Base-by-base conservation (phyloP, 176 grass and related monocot species). In the Cymbopogon citratus region DNA sequence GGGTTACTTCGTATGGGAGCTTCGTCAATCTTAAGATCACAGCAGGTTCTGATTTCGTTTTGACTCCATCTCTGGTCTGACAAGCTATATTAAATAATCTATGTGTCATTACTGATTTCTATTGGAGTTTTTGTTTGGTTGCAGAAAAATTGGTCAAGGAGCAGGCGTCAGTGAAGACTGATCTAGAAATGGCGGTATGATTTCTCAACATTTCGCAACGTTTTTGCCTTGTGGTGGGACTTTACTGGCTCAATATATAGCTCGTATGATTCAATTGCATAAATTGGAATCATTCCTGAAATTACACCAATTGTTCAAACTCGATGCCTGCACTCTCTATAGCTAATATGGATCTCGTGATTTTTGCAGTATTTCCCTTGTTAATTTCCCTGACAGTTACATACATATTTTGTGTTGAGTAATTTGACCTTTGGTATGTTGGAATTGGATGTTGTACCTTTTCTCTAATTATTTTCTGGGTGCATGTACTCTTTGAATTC, bases 141-240 rank as follows among this genome's bases (percentile, higher is more conserved):
- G 73, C 85, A 98, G 95, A 94, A 78, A 94, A 87, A 67, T 64
- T 91, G 86, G 88, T 94, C 33, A 86, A 92, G 66, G 92, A 94
- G 49, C 83, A 94, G 86, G 92, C 81, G 73, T 94, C 92, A 3
- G 76, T 91, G 76, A 91, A 94, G 73, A 91, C 70, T 59, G 92
- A 94, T 82, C 88, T 87, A 74, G 92, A 94, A 91, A 85, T 98
- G 88, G 79, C 81, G 86, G 92, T 98, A 94, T 49, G 21, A 85
- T 85, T 80, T 69, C 77, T 83, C 66, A 87, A 45, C 66, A 43
- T 81, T 54, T 33, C 26, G 51, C 76, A 56, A 23, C 18, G 6
- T 73, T 65, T 73, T 49, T 33, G 12, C 12, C 19, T 28, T 69
- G 13, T 54, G 29, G 21, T 16, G 71, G 51, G 38, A 26, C 59